Evolutionary conservation across 176 grass and related monocot genomes (phyloP), one percentile per base, ranked within the genome.

Genomic region (Dendrocalamus sinicus): DNA sequence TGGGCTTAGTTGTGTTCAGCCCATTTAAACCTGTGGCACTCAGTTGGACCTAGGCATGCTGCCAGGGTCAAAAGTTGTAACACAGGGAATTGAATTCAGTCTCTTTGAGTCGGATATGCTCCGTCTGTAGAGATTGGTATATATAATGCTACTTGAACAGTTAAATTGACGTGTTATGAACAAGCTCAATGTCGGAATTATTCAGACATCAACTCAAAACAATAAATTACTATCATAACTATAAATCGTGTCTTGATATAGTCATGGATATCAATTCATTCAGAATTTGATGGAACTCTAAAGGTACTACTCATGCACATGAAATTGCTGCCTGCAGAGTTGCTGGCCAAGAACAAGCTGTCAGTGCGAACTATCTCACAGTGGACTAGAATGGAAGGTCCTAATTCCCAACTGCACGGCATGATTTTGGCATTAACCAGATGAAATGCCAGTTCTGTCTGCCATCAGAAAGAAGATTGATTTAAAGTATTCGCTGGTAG

Each of bases 71-170:
- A n/a, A n/a, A n/a, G n/a, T n/a, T n/a, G n/a, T n/a, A n/a, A n/a
- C n/a, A n/a, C n/a, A n/a, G 70, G 70, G 28, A 17, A 81, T 23
- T 81, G 30, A 76, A 85, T 76, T 50, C 59, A 68, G 45, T 83
- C 73, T 83, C 73, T 86, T 60, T 83, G 80, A 17, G 23, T 72
- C 58, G 82, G 64, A 37, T 83, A 43, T 28, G 62, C 15, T 28
- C 26, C 23, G 22, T 55, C 40, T 58, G 23, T 72, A 43, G 61
- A 60, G 39, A 74, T 23, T 75, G 16, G 12, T 45, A 17, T 10
- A 39, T 35, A 73, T 37, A 28, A 17, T 32, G 55, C 32, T 23
- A 63, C 4, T 41, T 54, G 57, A 55, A 66, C 46, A 66, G 46
- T 65, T 16, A 64, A 17, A 59, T 80, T 17, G 45, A 67, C 35